phyloP scores from a whole-genome alignment of 2,329 filamentous ascomycete species.

The Chaetomium strumarium region DNA sequence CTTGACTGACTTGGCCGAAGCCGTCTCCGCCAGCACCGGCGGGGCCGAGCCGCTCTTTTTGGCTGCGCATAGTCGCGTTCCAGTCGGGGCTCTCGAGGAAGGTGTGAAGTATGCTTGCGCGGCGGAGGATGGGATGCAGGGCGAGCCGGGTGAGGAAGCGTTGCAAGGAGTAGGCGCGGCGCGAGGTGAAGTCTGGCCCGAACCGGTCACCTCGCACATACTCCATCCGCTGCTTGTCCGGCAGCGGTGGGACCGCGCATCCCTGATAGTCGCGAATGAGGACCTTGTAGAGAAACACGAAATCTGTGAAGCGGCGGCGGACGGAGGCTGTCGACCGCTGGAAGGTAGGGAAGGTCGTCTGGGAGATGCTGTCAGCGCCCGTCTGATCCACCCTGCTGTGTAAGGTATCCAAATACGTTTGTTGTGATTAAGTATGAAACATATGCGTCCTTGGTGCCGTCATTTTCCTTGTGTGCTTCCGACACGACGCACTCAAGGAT shows the following conservation, averaged over 20 bases:
- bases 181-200: constrained; percentile 82
- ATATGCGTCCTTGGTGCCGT: constrained; percentile 94
- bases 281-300: constrained; percentile 91
- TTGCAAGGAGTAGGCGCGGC: constrained; percentile 83
- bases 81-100: constrained; percentile 93
- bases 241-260: constrained; percentile 87
- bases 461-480: constrained; percentile 86
- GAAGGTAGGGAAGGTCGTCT: constrained; percentile 95
- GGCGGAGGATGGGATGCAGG: constrained; percentile 81
- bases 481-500: constrained; percentile 77
- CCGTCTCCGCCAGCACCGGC: constrained; percentile 38
- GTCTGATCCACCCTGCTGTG: constrained; percentile 2
- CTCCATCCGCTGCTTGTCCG: constrained; percentile 98
- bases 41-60: constrained; percentile 52
- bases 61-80: constrained; percentile 89
- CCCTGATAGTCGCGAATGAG: constrained; percentile 83
- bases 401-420: constrained; percentile 58
- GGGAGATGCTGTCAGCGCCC: not conserved
- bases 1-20: not conserved
- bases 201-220: constrained; percentile 97
- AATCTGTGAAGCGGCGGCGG: constrained; percentile 93
- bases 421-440: constrained; percentile 94
- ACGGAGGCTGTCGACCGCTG: constrained; percentile 73
- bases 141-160: constrained; percentile 84
- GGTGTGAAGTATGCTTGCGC: constrained; percentile 73